Base-by-base conservation (phyloP, 2,329 filamentous ascomycete species). In the Botrytis deweyae region DNA sequence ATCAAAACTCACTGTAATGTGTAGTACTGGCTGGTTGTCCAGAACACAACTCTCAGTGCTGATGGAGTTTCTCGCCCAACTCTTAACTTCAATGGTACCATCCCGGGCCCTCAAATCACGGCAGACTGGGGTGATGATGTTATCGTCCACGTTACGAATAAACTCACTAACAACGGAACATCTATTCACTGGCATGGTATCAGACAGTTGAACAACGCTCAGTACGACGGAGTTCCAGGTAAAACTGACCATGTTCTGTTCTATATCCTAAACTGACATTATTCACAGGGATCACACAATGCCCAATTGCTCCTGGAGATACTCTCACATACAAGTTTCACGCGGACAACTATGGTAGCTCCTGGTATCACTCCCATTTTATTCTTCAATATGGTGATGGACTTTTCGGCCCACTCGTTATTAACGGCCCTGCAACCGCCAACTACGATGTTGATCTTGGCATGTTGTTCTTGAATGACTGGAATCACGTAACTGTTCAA, bases 321-420 rank as follows among this genome's bases (percentile, higher is more conserved):
- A 79, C 78, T n/a, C 79, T 79, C 72, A 83, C 80, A 9, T 84
- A 84, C 75, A 79, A 75, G 10, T 76, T 75, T 52, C 61, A 66
- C 9, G 63, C 63, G n/a, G 76, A 79, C 67, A 74, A 76, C 4
- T 81, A 88, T 55, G 75, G 75, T 38, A 74, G 62, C 36, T 65
- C 70, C 22, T 72, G 69, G 70, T 90, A 89, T 72, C 89, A 90
- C 80, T 87, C 86, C 1, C 88, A 90, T 78, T 87, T 87, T 76
- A 82, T 82, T 25, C 77, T 80, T 36, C 83, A 84, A 75, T 83
- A 84, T 71, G 80, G 80, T 83, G 82, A 80, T 84, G 90, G 90
- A 0, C 81, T 90, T 0, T 84, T 87, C 55, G 90, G 90, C 38
- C 38, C 58, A 52, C 42, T 74, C 14, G 25, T 72, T 29, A 74